Evolutionary conservation across 208 protist species (phyloP).

Genomic region (Leishmania aethiopica): DNA sequence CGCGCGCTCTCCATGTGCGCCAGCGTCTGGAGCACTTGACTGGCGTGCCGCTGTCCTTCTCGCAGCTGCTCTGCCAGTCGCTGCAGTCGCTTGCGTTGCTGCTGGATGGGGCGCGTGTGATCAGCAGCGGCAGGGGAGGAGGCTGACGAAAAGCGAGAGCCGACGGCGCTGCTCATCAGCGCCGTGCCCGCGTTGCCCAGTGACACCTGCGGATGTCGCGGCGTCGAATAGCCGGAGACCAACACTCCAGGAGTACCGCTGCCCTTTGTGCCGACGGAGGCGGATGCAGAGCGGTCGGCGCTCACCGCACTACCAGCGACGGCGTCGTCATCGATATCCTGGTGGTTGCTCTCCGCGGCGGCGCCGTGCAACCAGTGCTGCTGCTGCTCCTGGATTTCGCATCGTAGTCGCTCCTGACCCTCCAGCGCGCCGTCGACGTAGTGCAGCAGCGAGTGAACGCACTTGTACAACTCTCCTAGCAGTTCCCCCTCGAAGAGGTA

Average conservation of each 20-base stretch:
- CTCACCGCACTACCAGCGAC: background rate
- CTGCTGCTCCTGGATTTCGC: slow-evolving; percentile 37
- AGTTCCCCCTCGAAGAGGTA: slow-evolving; percentile 46
- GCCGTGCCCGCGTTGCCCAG: slow-evolving; percentile 2
- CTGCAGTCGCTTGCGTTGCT: slow-evolving; percentile 37
- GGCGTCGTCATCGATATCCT: background rate
- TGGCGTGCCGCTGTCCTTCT: slow-evolving; percentile 24
- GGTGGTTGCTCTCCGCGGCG: background rate
- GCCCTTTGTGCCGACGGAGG: background rate
- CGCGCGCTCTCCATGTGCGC: slow-evolving; percentile 13
- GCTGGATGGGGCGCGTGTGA: slow-evolving; percentile 16
- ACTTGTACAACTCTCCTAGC: slow-evolving; percentile 53
- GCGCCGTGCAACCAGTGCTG: slow-evolving; percentile 12
- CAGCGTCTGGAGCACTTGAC: slow-evolving; percentile 30
- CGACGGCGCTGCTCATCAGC: slow-evolving; percentile 18
- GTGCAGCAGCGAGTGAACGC: slow-evolving; percentile 49
- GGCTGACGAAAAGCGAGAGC: slow-evolving; percentile 12
- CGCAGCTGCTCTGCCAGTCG: slow-evolving; percentile 34
- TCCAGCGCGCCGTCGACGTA: slow-evolving; percentile 77
- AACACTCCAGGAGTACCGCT: background rate
- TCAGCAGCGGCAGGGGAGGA: background rate
- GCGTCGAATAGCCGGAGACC: slow-evolving; percentile 20
- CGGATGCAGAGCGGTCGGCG: background rate
- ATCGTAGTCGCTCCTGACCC: slow-evolving; percentile 63
- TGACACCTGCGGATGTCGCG: slow-evolving; percentile 14